Evolutionary conservation across 1,284 basidiomycete genomes (phyloP), one percentile per base, ranked within the genome.

Genomic region (Omphalotus olearius): DNA sequence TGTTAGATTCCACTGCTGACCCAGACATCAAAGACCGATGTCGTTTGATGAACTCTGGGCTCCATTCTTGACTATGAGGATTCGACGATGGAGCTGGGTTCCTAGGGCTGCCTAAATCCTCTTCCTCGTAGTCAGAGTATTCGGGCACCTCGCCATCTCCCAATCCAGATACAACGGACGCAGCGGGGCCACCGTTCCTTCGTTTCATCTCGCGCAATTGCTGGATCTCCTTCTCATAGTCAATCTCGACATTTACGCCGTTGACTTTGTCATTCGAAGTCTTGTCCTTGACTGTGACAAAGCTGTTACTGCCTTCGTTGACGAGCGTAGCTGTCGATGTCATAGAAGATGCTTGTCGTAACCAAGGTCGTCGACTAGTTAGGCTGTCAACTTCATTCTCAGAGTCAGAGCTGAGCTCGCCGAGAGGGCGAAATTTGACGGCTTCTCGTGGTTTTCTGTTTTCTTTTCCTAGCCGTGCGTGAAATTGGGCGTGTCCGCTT

Each of bases 351-450:
- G 56, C 60, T 39, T 53, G 55, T 38, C 54, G 57, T 25, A 64
- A 51, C 61, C 62, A 64, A 9, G 66, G 64, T 38, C 50, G 54
- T 37, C 30, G 30, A 33, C 47, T 56, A 36, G 46, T 50, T 48
- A 45, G 47, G 26, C 52, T 41, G 33, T 33, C n/a, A 3, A 53
- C 47, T 18, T 54, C 55, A 10, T 60, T 60, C 11, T 73, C 72
- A 1, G 69, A 72, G 41, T 68, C 70, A 17, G 67, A 73, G 30
- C 56, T 56, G 43, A 69, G 69, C 2, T 62, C 64, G 18, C 66
- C 66, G 4, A 69, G 52, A 6, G 72, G 70, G 35, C 63, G 62
- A 59, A 83, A 83, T 58, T 77, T 80, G 59, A 83, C 69, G 1
- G 69, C 70, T 44, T 75, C 74, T 40, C 71, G 66, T 30, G 64